Percentiles rank a stretch among this genome's conserved stretches.
Evolutionary conservation across 2,329 filamentous ascomycete species (phyloP).

Genomic region (Sclerotinia subarctica): DNA sequence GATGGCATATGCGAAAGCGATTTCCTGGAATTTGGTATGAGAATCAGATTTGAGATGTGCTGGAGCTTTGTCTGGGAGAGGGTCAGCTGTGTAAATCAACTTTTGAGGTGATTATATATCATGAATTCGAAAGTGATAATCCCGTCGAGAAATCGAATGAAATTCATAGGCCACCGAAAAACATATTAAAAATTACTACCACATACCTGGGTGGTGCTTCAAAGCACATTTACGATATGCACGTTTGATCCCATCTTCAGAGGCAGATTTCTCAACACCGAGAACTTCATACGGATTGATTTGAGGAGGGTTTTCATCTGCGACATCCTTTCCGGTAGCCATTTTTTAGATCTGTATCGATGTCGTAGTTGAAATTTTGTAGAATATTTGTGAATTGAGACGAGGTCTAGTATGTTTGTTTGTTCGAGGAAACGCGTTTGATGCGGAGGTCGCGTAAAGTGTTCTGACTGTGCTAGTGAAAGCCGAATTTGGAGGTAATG

Average conservation of each 20-base stretch:
- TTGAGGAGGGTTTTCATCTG: conserved; percentile 32
- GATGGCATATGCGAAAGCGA: conserved; percentile 91
- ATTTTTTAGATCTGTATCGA: conserved; percentile 8
- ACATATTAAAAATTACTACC: conserved; percentile 15
- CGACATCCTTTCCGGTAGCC: conserved; percentile 29
- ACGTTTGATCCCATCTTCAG: conserved; percentile 75
- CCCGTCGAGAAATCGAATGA: background rate
- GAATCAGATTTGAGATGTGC: conserved; percentile 67
- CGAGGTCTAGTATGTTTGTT: background rate
- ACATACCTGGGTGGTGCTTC: conserved; percentile 76
- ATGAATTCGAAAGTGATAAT: background rate
- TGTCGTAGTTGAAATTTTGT: background rate
- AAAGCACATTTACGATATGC: conserved; percentile 91
- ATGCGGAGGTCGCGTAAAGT: conserved; percentile 17
- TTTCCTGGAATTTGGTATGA: conserved; percentile 78
- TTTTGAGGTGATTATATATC: background rate
- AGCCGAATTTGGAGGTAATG: background rate
- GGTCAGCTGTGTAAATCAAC: conserved; percentile 20
- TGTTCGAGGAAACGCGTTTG: conserved; percentile 15
- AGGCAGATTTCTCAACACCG: conserved; percentile 65
- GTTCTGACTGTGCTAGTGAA: background rate
- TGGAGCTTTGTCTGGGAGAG: conserved; percentile 67
- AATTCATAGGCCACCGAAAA: background rate
- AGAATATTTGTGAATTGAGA: background rate
- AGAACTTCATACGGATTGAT: conserved; percentile 81